Base-by-base conservation (phyloP, 345 rosid species). In the Sisymbrium irio region DNA sequence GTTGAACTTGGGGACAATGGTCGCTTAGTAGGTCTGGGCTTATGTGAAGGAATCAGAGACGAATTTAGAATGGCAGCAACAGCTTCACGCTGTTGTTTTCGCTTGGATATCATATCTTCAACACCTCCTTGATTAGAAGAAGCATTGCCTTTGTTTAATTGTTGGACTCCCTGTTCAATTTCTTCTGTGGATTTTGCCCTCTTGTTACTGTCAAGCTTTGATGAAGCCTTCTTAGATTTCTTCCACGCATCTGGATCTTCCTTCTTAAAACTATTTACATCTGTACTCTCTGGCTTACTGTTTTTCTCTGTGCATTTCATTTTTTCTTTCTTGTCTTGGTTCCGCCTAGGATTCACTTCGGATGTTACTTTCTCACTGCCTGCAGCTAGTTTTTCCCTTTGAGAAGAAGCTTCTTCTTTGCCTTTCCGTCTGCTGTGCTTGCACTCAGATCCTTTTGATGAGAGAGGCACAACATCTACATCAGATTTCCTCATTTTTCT, bases 31-130 rank as follows among this genome's bases (percentile, higher is more conserved):
- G 86, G 78, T 67, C 81, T 85, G 41, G 87, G 72, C 77, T 82
- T 88, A 74, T 87, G 88, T 3, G 96, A 85, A 68, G 97, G 85
- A 82, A 89, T 87, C 67, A 92, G 83, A 77, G 97, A 85, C 22
- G 97, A 84, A 55, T 55, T 75, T 65, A 95, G 91, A 83, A 95
- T 88, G 44, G 98, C 98, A 59, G 85, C 89, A 75, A 90, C 96
- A 71, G 91, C 96, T 79, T 90, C 91, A 17, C 98, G 90, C 67
- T 92, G 89, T 37, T 84, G 84, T 79, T 90, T 92, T 69, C 97
- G 83, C 81, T 87, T 86, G 12, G 83, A 61, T 55, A 82, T 77
- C 18, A 84, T 41, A 80, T 87, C 88, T 45, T 77, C 78, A 75
- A 71, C 80, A 75, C 80, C 71, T 32, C 81, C 83, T 35, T 35